Percentiles rank a stretch among this genome's conserved stretches.
phyloP scores from a whole-genome alignment of 176 grass and related monocot genomes.

The Carex kokanica region DNA sequence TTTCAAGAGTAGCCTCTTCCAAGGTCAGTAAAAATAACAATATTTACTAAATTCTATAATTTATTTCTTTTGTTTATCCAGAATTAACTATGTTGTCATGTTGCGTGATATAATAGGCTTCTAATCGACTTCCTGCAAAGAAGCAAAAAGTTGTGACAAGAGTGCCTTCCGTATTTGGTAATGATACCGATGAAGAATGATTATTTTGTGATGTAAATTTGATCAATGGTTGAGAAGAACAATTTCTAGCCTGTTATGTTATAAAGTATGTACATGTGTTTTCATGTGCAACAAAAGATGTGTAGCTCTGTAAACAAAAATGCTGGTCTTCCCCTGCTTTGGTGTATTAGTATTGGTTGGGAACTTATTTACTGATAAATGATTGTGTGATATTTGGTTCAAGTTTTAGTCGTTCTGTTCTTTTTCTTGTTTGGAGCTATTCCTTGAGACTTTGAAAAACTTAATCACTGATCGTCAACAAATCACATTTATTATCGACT shows the following conservation, averaged over 20 bases:
- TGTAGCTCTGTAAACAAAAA: background rate
- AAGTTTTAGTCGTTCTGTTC: background rate
- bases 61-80: background rate
- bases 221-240: background rate
- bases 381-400: background rate
- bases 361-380: background rate
- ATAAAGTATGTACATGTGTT: background rate
- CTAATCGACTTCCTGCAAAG: conserved; percentile 44
- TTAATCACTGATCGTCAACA: background rate
- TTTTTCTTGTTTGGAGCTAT: background rate
- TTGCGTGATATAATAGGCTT: conserved; percentile 34
- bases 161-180: conserved; percentile 68
- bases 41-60: background rate
- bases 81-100: background rate
- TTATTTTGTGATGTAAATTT: conserved; percentile 10
- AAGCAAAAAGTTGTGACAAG: conserved; percentile 62
- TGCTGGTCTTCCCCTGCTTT: background rate
- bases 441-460: background rate
- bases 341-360: background rate
- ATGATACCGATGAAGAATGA: conserved; percentile 67
- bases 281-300: background rate
- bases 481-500: background rate
- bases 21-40: conserved; percentile 42
- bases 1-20: conserved; percentile 55
- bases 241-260: background rate